Base-by-base conservation (phyloP, 202 grass and related monocot genomes). In the Dendrocalamus latiflorus region DNA sequence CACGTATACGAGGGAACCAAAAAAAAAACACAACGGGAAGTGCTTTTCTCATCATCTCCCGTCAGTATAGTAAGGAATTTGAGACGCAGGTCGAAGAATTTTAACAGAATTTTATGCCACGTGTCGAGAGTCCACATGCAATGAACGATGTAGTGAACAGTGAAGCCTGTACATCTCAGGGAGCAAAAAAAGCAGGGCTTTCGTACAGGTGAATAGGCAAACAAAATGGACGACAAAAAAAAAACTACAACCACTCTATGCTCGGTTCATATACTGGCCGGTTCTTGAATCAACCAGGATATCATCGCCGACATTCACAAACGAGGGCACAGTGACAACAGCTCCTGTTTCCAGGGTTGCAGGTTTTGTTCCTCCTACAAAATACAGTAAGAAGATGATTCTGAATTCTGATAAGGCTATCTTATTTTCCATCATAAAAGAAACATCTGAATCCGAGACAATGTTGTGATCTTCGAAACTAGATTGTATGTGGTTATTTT, bases 291-390 rank as follows among this genome's bases (percentile, higher is more conserved):
- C 95, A 48, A 98, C 84, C 4, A 93, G 43, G 28, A 98, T 86
- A 38, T 86, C 76, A 37, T 98, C 85, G 3, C 92, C 95, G 28
- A 51, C 33, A 4, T 91, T 88, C 65, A 98, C 90, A 81, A 98
- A 98, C 48, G 92, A 86, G 1, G 95, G 95, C 50, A 95, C 95
- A 0, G 86, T 98, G 44, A 95, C 81, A 42, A 95, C 88, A 64
- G 89, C 89, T 81, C 95, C 95, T 67, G 95, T 98, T 66, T 98
- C 95, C 53, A 95, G 74, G 74, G 87, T 93, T 79, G 90, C 93
- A 36, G 92, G 89, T 33, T 94, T 98, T 85, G 93, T 89, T 76
- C 95, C 95, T 72, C 90, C 95, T 98, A 81, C 65, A 61, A 65
- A 80, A 84, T 36, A 76, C 22, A 63, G 36, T 39, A 73, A 6